Evolutionary conservation across 768 basidiomycete species (phyloP), one percentile per base, ranked within the genome.

Genomic region (Lentinula edodes): DNA sequence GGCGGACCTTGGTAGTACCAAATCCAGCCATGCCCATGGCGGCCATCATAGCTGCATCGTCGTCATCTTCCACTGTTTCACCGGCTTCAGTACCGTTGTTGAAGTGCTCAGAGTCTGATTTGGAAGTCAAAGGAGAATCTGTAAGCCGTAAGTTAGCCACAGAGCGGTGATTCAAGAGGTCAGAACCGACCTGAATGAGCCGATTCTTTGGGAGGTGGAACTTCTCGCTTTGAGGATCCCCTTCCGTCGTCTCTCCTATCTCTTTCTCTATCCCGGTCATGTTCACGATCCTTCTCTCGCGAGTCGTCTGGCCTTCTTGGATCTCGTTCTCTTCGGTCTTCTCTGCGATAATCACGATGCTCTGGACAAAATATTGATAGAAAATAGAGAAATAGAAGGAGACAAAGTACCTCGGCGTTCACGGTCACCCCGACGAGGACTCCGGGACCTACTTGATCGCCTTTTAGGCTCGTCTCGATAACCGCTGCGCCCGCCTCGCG

Each of bases 1-100:
- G 35, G 64, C 74, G 58, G 67, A 92, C 95, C 80, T 98, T 97
- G 0, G 96, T 96, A 0, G 86, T 80, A 9, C 90, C 93, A 70
- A 98, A 98, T 9, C 93, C 91, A 51, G 74, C 69, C 67, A 98
- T 75, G 45, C 96, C 95, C 92, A 98, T 96, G 80, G 85, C 82
- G 41, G 88, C 84, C 83, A 90, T 91, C 87, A 97, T 93, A 58
- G 84, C 87, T 52, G 83, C 83, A 23, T 91, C 90, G 43, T 90
- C 90, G 13, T 84, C 28, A 28, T 28, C 87, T 61, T 80, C 82
- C 34, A 75, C 78, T 16, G 80, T 79, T 77, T 80, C 78, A 9
- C 72, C 81, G 66, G 82, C 79, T 43, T 73, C 76, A 23, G 76
- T 83, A 62, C 87, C 68, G 35, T 38, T 55, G 36, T 13, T 41